Evolutionary conservation across 2,329 filamentous ascomycete species (phyloP), one percentile per base, ranked within the genome.

Genomic region (Coniella vitis): DNA sequence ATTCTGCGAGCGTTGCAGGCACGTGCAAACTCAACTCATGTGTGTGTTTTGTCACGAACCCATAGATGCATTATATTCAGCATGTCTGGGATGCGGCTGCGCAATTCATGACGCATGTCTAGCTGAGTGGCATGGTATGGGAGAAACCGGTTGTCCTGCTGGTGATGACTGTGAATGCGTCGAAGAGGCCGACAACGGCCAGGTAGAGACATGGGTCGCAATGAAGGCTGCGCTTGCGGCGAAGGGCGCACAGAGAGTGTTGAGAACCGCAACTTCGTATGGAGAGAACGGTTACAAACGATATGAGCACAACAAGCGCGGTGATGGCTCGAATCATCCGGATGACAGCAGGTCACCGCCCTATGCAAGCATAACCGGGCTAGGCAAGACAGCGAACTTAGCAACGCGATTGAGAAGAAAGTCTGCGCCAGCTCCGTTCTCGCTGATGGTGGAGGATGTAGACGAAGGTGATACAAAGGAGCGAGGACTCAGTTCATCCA

Each of bases 81-180:
- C 80, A 0, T 85, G 81, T 53, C 69, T 85, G 3, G 72, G 73
- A 10, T 85, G 81, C 54, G 81, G 81, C 12, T 85, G 81, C 55
- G 75, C 75, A 7, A 74, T 71, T 45, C 81, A 85, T 60, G 74
- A 81, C 39, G 62, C 67, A 8, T 85, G 81, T 54, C 68, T 81
- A 14, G 71, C 70, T 2, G 76, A 79, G 57, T 82, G 79, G 78
- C 76, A 80, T 55, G 72, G 68, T 7, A 70, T 72, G 5, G 76
- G 76, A 19, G 77, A 81, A 61, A 73, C 65, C 1, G 63, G 73
- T 40, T 85, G 81, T 48, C 78, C 81, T 0, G 80, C 78, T 0
- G 81, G 80, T 1, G 81, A 84, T 57, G 81, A 84, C 59, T 85
- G 81, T 58, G 69, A 77, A 51, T 85, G 81, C 56, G 69, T 75